These are phyloP conservation scores for Cyberlindnera veronae DNA, from an alignment of 805 yeast genomes.

Conservation along the genomic window DNA sequence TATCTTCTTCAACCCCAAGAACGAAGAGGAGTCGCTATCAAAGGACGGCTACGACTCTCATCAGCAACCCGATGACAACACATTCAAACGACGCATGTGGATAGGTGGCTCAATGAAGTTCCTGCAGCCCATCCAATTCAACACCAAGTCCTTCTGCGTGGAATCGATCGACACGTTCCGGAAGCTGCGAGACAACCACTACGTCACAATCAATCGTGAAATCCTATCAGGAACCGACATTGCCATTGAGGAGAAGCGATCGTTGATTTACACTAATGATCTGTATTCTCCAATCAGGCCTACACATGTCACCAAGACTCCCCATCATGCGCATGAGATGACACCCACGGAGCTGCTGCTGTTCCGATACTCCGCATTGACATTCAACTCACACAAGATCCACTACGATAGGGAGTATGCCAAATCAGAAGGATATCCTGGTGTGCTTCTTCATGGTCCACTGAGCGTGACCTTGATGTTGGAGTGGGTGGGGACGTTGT, in stretches of 20 bases:
- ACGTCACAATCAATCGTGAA: conserved; percentile 55
- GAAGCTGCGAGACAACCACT: conserved; percentile 33
- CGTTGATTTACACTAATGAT: conserved; percentile 57
- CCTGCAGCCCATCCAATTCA: conserved; percentile 33
- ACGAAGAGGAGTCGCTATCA: conserved; percentile 45
- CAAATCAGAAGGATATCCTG: conserved; percentile 54
- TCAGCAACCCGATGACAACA: conserved; percentile 35
- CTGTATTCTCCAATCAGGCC: conserved; percentile 6
- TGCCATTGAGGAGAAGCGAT: conserved; percentile 49
- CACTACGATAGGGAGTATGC: conserved; percentile 69
- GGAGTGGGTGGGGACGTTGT: conserved; percentile 41
- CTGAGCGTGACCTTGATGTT: conserved; percentile 59
- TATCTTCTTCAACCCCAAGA: conserved; percentile 60
- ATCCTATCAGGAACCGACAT: conserved; percentile 33
- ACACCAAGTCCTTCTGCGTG: conserved; percentile 41
- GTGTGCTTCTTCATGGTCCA: conserved; percentile 78
- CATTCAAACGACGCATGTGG: conserved; percentile 72
- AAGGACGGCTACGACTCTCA: conserved; percentile 79
- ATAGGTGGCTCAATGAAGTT: conserved; percentile 60
- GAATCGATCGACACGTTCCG: conserved; percentile 50
- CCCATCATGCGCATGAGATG: conserved; percentile 29
- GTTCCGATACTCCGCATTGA: conserved; percentile 67
- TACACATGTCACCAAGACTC: neutral
- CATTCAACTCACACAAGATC: conserved; percentile 80
- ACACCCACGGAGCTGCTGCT: conserved; percentile 42